Base-by-base conservation (phyloP, 2,329 filamentous ascomycete species). In the Truncatella angustata region DNA sequence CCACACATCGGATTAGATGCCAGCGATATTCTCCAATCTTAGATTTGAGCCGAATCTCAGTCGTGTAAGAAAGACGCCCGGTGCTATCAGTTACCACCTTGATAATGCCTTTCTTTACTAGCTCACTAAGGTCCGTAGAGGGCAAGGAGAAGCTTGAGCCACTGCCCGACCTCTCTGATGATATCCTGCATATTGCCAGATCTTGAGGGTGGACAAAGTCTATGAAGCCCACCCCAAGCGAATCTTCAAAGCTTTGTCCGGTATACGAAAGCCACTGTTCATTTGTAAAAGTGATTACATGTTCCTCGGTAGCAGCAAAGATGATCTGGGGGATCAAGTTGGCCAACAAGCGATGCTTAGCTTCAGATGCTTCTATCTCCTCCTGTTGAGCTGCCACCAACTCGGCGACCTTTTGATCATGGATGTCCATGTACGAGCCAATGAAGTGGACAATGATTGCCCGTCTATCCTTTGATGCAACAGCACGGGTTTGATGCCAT, bases 251-350 rank as follows among this genome's bases (percentile, higher is more conserved):
- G n/a, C 79, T 85, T 67, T 97, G 93, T 0, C 93, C 93, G 0
- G 93, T 96, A 65, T 95, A 99, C 1, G 90, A 84, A 36, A 94
- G 79, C 94, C 94, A 99, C 66, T 97, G 93, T 55, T 95, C 90
- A 63, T 99, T 99, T 58, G 91, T 92, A 67, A 97, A 97, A 0
- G 91, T 97, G 50, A 99, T 85, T 1, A 93, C 94, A 54, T 92
- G 88, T 36, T 88, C 85, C 62, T 95, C 89, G 0, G 91, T 95
- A 1, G 93, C 94, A 4, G 94, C 95, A 61, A 99, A 99, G 11
- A 97, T 93, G 54, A 97, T 93, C 66, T 97, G 93, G 4, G 94
- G 93, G 51, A 96, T 97, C 4, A 96, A 85, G 63, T 99, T 97
- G 12, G 94, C 94, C 26, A 99, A 79, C 44, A 95, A 85, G 34